Base-by-base conservation (phyloP, 1,284 basidiomycete genomes). In the Prillingera fragicola region DNA sequence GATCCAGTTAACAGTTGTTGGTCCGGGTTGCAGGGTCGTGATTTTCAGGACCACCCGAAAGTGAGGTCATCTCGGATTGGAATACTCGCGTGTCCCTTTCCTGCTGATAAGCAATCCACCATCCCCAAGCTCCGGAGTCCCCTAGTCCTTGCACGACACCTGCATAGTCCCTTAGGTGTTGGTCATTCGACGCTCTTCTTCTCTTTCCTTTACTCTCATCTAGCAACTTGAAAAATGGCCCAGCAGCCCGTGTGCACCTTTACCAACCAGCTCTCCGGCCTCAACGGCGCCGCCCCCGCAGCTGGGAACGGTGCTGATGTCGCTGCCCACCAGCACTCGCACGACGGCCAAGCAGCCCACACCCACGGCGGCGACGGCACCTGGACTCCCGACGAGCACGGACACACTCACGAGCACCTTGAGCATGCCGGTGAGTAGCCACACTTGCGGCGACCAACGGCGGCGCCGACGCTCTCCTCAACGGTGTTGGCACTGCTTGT, bases 401-500 rank as follows among this genome's bases (percentile, higher is more conserved):
- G 88, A 2, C 89, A 92, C 60, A 89, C 88, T 0, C 90, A 94
- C 66, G 90, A 91, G 54, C 84, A 87, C 59, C 76, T 92, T 38
- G 87, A 92, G 43, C 77, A 91, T 72, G 78, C 89, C 47, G 89
- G 88, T 86, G 62, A 42, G 75, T 59, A n/a, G n/a, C n/a, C n/a
- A n/a, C n/a, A n/a, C n/a, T n/a, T n/a, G n/a, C n/a, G n/a, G n/a
- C n/a, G n/a, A n/a, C n/a, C n/a, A n/a, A n/a, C n/a, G n/a, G n/a
- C n/a, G n/a, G n/a, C n/a, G n/a, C n/a, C n/a, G n/a, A n/a, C n/a
- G n/a, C n/a, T n/a, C n/a, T n/a, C n/a, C n/a, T n/a, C n/a, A n/a
- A n/a, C n/a, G n/a, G n/a, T n/a, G n/a, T n/a, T n/a, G n/a, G n/a
- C n/a, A n/a, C n/a, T n/a, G 13, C n/a, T n/a, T n/a, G n/a, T n/a